These are phyloP conservation scores for Ceriops tagal DNA, from an alignment of 345 rosid genomes.

Conservation along the genomic window DNA sequence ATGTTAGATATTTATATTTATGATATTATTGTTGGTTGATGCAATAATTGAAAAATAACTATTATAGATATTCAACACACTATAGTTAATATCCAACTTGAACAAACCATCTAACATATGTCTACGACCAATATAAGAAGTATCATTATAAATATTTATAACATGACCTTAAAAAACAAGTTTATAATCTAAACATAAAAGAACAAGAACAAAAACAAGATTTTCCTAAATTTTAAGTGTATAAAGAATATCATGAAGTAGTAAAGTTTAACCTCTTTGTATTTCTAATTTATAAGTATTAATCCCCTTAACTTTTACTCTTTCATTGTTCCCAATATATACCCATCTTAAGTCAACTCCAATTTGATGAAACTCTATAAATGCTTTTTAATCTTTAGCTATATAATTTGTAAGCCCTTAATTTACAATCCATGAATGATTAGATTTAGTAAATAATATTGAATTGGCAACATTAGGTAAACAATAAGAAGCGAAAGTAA, in stretches of 20 bases:
- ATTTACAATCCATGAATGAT: not conserved
- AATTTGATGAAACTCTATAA: not conserved
- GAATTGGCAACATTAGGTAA: not conserved
- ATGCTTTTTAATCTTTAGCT: not conserved
- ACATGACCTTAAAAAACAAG: too few relatives aligned
- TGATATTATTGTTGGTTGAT: too few relatives aligned
- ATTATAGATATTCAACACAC: too few relatives aligned
- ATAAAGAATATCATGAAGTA: not conserved
- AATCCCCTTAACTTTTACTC: not conserved
- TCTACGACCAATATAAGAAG: too few relatives aligned
- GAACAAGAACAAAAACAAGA: too few relatives aligned
- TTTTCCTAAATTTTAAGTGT: too few relatives aligned
- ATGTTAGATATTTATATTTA: too few relatives aligned
- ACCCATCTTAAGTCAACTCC: not conserved
- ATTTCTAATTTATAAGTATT: not conserved
- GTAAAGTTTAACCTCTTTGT: not conserved
- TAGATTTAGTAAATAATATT: not conserved
- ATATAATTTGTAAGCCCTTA: not conserved
- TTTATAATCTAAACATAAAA: too few relatives aligned
- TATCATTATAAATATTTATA: too few relatives aligned
- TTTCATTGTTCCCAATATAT: not conserved
- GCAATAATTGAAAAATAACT: too few relatives aligned
- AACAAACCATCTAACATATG: too few relatives aligned
- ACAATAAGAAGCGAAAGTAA: not conserved
- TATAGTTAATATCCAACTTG: too few relatives aligned